A percentile compares a stretch with the other conserved stretches of the same genome.
Evolutionary conservation across 1,139 yeast species (phyloP).

Genomic region (Diutina scorzettiae): DNA sequence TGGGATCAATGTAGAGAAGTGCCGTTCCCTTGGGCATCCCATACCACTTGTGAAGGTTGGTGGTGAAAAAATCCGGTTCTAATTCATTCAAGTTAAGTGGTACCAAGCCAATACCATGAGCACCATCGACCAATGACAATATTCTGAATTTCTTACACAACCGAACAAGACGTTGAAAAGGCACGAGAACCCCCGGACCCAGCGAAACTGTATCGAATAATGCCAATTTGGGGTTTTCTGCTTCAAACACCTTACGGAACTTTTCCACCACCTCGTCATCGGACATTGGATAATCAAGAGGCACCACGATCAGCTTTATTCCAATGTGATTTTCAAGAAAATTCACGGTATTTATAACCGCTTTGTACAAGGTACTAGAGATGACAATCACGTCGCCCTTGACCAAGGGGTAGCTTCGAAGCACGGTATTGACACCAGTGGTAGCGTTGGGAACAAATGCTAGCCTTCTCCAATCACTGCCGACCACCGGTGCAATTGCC

Average conservation of each 20-base stretch:
- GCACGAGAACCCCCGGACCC: constrained; percentile 50
- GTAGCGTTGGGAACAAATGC: constrained; percentile 52
- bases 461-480: constrained; percentile 24
- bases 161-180: constrained; percentile 36
- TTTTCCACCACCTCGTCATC: background rate
- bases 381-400: constrained; percentile 43
- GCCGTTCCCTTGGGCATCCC: constrained; percentile 50
- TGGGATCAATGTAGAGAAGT: constrained; percentile 42
- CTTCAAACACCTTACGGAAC: background rate
- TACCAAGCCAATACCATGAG: constrained; percentile 54
- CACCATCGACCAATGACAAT: constrained; percentile 57
- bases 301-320: constrained; percentile 31
- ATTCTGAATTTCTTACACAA: constrained; percentile 37
- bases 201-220: constrained; percentile 54
- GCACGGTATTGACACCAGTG: constrained; percentile 44
- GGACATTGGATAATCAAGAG: constrained; percentile 35
- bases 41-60: constrained; percentile 65
- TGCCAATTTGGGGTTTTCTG: constrained; percentile 7
- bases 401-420: constrained; percentile 40
- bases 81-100: constrained; percentile 32
- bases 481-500: constrained; percentile 19
- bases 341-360: constrained; percentile 42
- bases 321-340: constrained; percentile 33
- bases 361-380: constrained; percentile 41
- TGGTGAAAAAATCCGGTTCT: constrained; percentile 49